Evolutionary conservation across 345 rosid species (phyloP).

Genomic region (Salix suchowensis): DNA sequence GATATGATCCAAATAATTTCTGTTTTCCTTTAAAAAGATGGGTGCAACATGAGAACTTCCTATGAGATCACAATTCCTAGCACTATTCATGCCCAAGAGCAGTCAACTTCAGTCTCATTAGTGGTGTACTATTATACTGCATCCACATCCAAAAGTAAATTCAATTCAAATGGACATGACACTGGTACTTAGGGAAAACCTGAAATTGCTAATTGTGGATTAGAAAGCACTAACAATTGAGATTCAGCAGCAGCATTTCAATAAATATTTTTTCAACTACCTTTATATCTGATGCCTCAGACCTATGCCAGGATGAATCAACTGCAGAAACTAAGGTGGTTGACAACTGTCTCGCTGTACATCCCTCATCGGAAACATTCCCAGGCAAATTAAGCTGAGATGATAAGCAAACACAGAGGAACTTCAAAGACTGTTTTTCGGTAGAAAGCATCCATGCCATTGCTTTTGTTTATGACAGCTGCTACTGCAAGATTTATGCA

Average conservation of each 20-base stretch:
- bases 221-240: neutral
- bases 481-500: constrained; percentile 93
- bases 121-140: neutral
- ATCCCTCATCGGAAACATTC: constrained; percentile 65
- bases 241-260: neutral
- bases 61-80: no score
- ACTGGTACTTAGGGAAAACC: neutral
- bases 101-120: neutral
- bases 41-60: no score
- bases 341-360: constrained; percentile 58
- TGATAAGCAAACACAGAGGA: constrained; percentile 81
- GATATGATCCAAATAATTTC: no score
- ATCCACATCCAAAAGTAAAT: neutral
- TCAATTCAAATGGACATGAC: neutral
- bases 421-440: constrained; percentile 81
- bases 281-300: constrained; percentile 77
- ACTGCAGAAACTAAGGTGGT: constrained; percentile 56
- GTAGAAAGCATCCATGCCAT: constrained; percentile 70
- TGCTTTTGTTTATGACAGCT: constrained; percentile 64
- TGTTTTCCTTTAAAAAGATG: no score
- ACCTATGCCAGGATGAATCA: constrained; percentile 68
- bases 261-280: constrained; percentile 38
- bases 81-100: no score
- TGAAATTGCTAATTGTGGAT: neutral
- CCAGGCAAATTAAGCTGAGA: constrained; percentile 98